phyloP scores from a whole-genome alignment of 73 alveolate genomes.

The Paramecium primaurelia region DNA sequence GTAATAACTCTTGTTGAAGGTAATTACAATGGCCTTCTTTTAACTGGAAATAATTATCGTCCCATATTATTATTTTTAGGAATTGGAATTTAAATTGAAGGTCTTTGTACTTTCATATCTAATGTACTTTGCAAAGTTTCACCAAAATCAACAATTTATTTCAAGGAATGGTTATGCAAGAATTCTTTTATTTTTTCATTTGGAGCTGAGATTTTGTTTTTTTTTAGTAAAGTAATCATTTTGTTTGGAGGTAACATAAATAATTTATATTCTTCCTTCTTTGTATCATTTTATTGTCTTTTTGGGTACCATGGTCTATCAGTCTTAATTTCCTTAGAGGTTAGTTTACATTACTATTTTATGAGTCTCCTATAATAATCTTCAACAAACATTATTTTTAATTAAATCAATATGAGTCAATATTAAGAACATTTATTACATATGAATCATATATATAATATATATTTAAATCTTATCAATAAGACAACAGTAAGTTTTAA shows the following conservation, averaged over 20 bases:
- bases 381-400: constrained; percentile 11
- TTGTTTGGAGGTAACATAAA: constrained; percentile 34
- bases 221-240: background rate
- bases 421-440: background rate
- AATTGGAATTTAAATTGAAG: background rate
- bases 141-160: constrained; percentile 20
- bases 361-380: background rate
- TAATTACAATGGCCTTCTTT: background rate
- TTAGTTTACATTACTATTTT: background rate
- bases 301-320: constrained; percentile 14
- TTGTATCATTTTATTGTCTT: background rate
- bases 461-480: background rate
- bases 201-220: background rate
- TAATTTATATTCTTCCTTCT: background rate
- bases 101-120: background rate
- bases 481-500: background rate
- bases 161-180: background rate
- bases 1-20: background rate
- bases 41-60: background rate
- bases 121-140: background rate
- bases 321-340: background rate
- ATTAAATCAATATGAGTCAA: background rate
- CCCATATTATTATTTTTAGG: background rate
- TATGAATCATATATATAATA: background rate
- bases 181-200: background rate